These are phyloP conservation scores for Drechslera avenae DNA, from an alignment of 2,329 filamentous ascomycete genomes.

Conservation along the genomic window DNA sequence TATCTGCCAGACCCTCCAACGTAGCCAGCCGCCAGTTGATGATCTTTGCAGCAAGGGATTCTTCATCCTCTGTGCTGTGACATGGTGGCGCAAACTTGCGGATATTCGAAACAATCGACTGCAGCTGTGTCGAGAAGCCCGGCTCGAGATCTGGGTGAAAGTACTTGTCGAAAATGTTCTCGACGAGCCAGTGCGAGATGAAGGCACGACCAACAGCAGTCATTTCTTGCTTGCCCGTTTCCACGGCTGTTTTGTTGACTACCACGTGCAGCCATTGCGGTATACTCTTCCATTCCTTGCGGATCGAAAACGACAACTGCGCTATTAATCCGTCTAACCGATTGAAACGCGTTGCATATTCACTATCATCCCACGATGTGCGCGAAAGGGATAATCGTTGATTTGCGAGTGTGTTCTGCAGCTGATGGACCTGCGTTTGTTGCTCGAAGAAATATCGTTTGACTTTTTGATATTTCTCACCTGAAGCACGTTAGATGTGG, in stretches of 20 bases:
- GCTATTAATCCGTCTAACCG: slow-evolving; percentile 92
- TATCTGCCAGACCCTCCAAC: slow-evolving; percentile 81
- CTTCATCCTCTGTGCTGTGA: slow-evolving; percentile 82
- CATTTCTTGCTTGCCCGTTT: slow-evolving; percentile 95
- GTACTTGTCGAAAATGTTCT: slow-evolving; percentile 87
- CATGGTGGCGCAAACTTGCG: slow-evolving; percentile 75
- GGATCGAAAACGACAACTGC: slow-evolving; percentile 92
- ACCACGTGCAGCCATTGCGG: slow-evolving; percentile 79
- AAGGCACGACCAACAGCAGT: slow-evolving; percentile 89
- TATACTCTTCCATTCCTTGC: slow-evolving; percentile 87
- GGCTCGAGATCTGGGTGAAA: slow-evolving; percentile 90
- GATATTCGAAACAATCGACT: slow-evolving; percentile 86
- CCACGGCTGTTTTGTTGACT: slow-evolving; percentile 83
- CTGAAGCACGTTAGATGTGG: slow-evolving; percentile 53
- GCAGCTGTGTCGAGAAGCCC: slow-evolving; percentile 76
- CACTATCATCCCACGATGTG: slow-evolving; percentile 91
- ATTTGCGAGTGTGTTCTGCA: slow-evolving; percentile 97
- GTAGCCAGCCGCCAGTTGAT: slow-evolving; percentile 94
- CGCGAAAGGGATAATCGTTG: slow-evolving; percentile 93
- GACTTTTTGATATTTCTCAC: slow-evolving; percentile 96
- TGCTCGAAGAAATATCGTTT: slow-evolving; percentile 98
- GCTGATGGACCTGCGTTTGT: slow-evolving; percentile 83
- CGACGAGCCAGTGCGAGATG: slow-evolving; percentile 86
- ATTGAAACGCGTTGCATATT: slow-evolving; percentile 88
- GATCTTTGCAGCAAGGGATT: slow-evolving; percentile 84